These are phyloP conservation scores for Alternaria alternata DNA, from an alignment of 2,329 filamentous ascomycete genomes.

Conservation along the genomic window DNA sequence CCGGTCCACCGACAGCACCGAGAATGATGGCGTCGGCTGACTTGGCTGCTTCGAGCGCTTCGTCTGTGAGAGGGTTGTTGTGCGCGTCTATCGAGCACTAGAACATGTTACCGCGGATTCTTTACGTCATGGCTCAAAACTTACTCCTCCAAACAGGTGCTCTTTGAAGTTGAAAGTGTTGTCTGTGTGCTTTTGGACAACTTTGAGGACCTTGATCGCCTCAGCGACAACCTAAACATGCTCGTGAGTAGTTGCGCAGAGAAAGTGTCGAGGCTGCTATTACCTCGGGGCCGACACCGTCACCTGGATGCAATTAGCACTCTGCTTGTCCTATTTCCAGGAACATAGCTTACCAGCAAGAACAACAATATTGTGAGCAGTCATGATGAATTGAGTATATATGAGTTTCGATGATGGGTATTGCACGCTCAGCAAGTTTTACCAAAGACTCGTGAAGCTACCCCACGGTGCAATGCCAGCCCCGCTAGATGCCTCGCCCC, in stretches of 20 bases:
- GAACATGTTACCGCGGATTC: conserved; percentile 8
- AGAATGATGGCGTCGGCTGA: conserved; percentile 88
- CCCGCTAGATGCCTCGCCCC: conserved; percentile 11
- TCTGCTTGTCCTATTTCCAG: not conserved
- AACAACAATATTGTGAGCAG: conserved; percentile 54
- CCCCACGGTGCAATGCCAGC: conserved; percentile 10
- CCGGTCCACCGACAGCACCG: conserved; percentile 92
- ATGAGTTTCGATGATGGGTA: not conserved
- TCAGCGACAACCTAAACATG: conserved; percentile 75
- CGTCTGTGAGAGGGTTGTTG: conserved; percentile 80
- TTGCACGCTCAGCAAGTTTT: conserved; percentile 5
- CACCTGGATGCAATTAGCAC: conserved; percentile 44
- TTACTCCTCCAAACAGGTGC: conserved; percentile 89
- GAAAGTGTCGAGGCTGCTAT: conserved; percentile 13
- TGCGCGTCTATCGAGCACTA: conserved; percentile 88
- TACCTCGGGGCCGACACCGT: conserved; percentile 55
- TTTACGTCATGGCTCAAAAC: conserved; percentile 48
- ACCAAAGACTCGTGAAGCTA: conserved; percentile 13
- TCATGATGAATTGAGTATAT: conserved; percentile 32
- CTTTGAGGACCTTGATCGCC: conserved; percentile 84
- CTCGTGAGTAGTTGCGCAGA: conserved; percentile 27
- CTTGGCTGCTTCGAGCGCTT: conserved; percentile 83
- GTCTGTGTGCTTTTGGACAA: conserved; percentile 76
- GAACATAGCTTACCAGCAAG: conserved; percentile 46
- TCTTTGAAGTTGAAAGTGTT: conserved; percentile 89